Evolutionary conservation across 306 rosid genomes (phyloP), one percentile per base, ranked within the genome.

Genomic region (Dicorynia guianensis): DNA sequence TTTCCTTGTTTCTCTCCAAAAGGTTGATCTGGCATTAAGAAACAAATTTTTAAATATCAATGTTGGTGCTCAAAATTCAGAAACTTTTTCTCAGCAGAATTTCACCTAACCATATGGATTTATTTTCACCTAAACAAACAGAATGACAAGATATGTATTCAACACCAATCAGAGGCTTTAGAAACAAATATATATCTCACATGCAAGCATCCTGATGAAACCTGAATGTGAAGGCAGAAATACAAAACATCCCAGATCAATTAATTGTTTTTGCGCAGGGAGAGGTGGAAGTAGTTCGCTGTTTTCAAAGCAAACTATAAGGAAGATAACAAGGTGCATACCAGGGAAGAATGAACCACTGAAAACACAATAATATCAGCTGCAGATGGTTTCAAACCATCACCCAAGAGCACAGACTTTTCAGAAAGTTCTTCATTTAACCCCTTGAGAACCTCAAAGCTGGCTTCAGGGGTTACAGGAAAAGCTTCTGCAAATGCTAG

Each of bases 301-400:
- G 39, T 44, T 67, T 36, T 15, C 36, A 44, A 50, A 66, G 25
- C 48, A 35, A 30, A 49, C 63, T 59, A 19, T 1, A 34, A 14
- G n/a, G 17, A 69, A 58, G 50, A 53, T 49, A 57, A 6, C 19
- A 59, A 48, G 65, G 18, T 73, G 75, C 84, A 48, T 89, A 95
- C 99, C 97, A 92, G 79, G 61, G 79, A 80, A 67, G 96, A 83
- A 85, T 90, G 93, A 82, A 92, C 50, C 14, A 60, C 93, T 17
- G 97, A 79, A 86, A 92, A 92, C 80, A 90, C 96, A 53, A 85
- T 40, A 79, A 84, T 81, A 80, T 96, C 98, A 75, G 90, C 97
- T 79, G 78, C 97, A 8, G 96, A 96, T 3, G 87, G 88, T 76
- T 72, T 89, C 66, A 85, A 84, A 74, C 98, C 97, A 60, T 81